Conservation (phyloP, 2,329 filamentous ascomycete genomes). For the Arthrobotrys sphaeroides region DNA sequence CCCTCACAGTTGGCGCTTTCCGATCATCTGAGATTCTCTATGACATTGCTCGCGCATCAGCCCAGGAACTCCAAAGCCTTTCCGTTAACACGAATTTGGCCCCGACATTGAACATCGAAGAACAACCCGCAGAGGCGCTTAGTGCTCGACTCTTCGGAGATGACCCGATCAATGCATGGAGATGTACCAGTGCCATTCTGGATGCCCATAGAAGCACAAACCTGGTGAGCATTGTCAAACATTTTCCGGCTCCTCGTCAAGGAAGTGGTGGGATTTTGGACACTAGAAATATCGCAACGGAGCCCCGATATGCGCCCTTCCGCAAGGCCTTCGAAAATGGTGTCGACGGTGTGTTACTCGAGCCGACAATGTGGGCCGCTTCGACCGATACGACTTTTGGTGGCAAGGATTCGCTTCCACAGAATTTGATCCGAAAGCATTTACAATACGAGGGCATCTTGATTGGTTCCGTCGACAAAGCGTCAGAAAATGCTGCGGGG, state of each 20-base stretch:
- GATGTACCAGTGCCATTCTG: slow-evolving; percentile 88
- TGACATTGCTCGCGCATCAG: slow-evolving; percentile 90
- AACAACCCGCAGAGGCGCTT: slow-evolving; percentile 87
- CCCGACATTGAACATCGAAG: slow-evolving; percentile 90
- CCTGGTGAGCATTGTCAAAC: slow-evolving; percentile 57
- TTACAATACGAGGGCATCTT: slow-evolving; percentile 57
- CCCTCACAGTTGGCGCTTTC: slow-evolving; percentile 95
- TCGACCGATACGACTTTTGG: slow-evolving; percentile 40
- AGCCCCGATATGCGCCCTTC: slow-evolving; percentile 51
- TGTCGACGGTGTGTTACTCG: slow-evolving; percentile 37
- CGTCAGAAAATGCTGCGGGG: slow-evolving; percentile 39
- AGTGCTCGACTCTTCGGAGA: slow-evolving; percentile 90
- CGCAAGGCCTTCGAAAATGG: slow-evolving; percentile 46
- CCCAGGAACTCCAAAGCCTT: slow-evolving; percentile 88
- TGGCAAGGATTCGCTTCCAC: slow-evolving; percentile 43
- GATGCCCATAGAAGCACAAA: slow-evolving; percentile 77
- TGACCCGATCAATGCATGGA: slow-evolving; percentile 92
- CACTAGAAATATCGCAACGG: slow-evolving; percentile 30
- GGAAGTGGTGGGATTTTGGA: slow-evolving; percentile 45
- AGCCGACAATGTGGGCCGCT: slow-evolving; percentile 52
- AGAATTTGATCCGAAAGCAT: slow-evolving; percentile 57
- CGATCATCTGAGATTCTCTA: slow-evolving; percentile 86
- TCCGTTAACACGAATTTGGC: slow-evolving; percentile 96
- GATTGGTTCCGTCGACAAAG: slow-evolving; percentile 50
- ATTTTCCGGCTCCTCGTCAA: slow-evolving; percentile 56